Evolutionary conservation across 2,329 filamentous ascomycete genomes (phyloP).

Genomic region (Fusarium palustre): DNA sequence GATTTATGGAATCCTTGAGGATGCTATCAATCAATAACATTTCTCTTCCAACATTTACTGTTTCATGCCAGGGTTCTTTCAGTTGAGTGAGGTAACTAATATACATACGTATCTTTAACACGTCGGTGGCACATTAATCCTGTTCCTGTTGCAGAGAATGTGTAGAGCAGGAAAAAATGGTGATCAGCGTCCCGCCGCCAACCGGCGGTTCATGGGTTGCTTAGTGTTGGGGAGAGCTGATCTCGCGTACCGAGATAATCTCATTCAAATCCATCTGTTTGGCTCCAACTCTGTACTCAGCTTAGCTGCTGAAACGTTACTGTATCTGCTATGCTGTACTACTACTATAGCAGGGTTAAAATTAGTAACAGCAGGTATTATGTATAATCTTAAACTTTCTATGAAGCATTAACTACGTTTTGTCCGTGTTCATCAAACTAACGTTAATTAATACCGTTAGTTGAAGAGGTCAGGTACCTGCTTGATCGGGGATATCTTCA

Average conservation of each 20-base stretch:
- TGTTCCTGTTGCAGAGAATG: constrained; percentile 16
- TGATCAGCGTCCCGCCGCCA: constrained; percentile 33
- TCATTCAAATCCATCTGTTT: constrained; percentile 12
- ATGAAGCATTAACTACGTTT: constrained; percentile 4
- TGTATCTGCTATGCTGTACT: not conserved
- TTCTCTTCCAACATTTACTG: not conserved
- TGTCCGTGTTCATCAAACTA: constrained; percentile 21
- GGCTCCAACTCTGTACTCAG: not conserved
- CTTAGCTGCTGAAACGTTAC: not conserved
- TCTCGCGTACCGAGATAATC: constrained; percentile 39
- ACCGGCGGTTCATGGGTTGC: constrained; percentile 24
- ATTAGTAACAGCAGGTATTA: constrained; percentile 28
- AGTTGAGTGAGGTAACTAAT: not conserved
- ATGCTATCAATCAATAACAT: constrained; percentile 9
- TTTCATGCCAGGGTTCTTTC: not conserved
- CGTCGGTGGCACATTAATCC: constrained; percentile 27
- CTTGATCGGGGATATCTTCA: constrained; percentile 27
- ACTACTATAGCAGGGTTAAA: constrained; percentile 32
- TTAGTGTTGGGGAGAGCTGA: constrained; percentile 24
- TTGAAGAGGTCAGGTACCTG: constrained; percentile 1
- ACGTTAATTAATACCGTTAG: constrained; percentile 2
- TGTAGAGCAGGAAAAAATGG: constrained; percentile 35
- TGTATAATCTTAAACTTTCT: not conserved
- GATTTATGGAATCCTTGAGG: constrained; percentile 11
- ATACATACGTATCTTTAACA: not conserved